phyloP scores from a whole-genome alignment of 177 flowering plant genomes.

The Telopea speciosissima region DNA sequence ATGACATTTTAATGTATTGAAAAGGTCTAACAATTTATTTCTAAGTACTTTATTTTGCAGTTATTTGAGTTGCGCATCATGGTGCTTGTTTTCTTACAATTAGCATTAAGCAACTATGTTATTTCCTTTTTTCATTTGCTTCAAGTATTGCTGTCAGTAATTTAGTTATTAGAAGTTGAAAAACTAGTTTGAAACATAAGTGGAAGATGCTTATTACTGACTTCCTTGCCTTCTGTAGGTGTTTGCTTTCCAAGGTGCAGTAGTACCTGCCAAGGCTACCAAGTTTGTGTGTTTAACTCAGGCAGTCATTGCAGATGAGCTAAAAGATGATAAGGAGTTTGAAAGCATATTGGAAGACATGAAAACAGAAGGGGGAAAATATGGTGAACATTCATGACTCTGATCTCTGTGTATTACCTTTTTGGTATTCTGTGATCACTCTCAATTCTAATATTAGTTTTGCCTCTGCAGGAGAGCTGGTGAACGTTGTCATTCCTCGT shows the following conservation, averaged over 20 bases:
- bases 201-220: not conserved
- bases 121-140: no score
- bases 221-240: constrained; percentile 37
- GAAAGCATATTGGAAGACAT: constrained; percentile 91
- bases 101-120: no score
- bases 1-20: no score
- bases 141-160: no score
- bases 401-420: constrained; percentile 18
- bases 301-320: constrained; percentile 69
- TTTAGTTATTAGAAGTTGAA: not conserved
- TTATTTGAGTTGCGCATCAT: no score
- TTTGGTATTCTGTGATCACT: constrained; percentile 9
- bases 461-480: constrained; percentile 71
- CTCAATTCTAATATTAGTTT: constrained; percentile 3
- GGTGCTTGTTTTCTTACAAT: no score
- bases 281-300: constrained; percentile 59
- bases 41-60: no score
- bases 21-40: no score
- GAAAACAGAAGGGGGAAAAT: constrained; percentile 81
- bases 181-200: no score
- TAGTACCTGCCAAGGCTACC: constrained; percentile 56
- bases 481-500: constrained; percentile 80
- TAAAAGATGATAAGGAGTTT: constrained; percentile 77
- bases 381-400: constrained; percentile 38
- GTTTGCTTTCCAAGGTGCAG: constrained; percentile 59